Evolutionary conservation across 2,329 filamentous ascomycete species (phyloP).

Genomic region (Phialophora tarda): DNA sequence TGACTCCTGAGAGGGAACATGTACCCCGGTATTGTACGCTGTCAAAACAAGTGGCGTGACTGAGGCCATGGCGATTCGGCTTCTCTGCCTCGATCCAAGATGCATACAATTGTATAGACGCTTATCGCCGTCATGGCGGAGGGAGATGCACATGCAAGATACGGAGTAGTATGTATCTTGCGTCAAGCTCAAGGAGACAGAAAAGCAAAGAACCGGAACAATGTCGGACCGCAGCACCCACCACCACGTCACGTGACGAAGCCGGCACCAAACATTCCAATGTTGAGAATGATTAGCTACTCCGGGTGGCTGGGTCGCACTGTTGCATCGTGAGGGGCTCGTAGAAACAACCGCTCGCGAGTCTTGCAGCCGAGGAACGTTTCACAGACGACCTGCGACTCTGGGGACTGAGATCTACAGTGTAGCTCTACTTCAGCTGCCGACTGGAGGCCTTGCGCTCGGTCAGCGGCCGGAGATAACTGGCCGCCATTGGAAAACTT

Average conservation of each 20-base stretch:
- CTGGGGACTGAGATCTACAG: not conserved
- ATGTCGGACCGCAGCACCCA: not conserved
- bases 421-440: not conserved
- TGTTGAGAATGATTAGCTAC: not conserved
- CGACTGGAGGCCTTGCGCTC: conserved; percentile 2
- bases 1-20: not conserved
- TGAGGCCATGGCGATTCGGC: not conserved
- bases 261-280: not conserved
- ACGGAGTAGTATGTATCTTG: too few relatives aligned
- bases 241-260: not conserved
- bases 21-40: not conserved
- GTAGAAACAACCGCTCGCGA: not conserved
- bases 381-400: not conserved
- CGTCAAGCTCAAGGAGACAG: too few relatives aligned
- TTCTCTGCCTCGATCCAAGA: too few relatives aligned
- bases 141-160: too few relatives aligned
- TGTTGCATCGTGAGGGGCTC: not conserved
- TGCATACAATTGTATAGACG: too few relatives aligned
- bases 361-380: not conserved
- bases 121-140: too few relatives aligned
- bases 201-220: not conserved
- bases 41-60: not conserved
- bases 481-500: not conserved
- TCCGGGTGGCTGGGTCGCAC: not conserved
- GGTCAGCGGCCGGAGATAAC: not conserved